Evolutionary conservation across 208 protist species (phyloP).

Genomic region (Crithidia thermophila): DNA sequence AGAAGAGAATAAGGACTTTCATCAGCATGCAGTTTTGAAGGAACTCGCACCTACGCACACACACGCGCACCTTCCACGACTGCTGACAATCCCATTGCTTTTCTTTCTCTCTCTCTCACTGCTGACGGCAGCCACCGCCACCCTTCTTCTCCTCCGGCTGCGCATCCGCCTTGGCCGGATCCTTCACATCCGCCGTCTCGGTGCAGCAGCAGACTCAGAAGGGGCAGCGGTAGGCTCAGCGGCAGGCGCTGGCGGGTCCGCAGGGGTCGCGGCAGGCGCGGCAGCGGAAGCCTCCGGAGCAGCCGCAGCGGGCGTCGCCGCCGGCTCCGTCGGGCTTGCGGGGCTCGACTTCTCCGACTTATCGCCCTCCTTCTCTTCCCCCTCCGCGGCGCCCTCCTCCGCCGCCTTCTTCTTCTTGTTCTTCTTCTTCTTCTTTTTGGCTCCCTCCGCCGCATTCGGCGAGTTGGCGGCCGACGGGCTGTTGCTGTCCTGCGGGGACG

Average conservation of each 20-base stretch:
- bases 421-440: conserved; percentile 19
- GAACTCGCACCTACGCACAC: too few relatives aligned
- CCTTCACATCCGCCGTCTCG: conserved; percentile 4
- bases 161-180: not conserved
- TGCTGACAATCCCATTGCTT: too few relatives aligned
- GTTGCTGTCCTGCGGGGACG: not conserved
- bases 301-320: not conserved
- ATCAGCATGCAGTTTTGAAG: too few relatives aligned
- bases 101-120: too few relatives aligned
- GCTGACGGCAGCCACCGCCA: conserved; percentile 26
- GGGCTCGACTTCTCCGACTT: not conserved
- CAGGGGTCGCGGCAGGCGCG: too few relatives aligned
- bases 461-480: conserved; percentile 2
- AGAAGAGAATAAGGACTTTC: too few relatives aligned
- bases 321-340: not conserved
- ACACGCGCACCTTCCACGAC: too few relatives aligned
- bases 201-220: not conserved
- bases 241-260: too few relatives aligned
- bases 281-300: not conserved
- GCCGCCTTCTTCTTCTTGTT: conserved; percentile 14
- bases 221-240: not conserved
- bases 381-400: not conserved
- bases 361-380: not conserved
- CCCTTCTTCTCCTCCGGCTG: conserved; percentile 26
- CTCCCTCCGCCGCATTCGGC: conserved; percentile 10